Base-by-base conservation (phyloP, 2,329 filamentous ascomycete genomes). In the Scedosporium aurantiacum region DNA sequence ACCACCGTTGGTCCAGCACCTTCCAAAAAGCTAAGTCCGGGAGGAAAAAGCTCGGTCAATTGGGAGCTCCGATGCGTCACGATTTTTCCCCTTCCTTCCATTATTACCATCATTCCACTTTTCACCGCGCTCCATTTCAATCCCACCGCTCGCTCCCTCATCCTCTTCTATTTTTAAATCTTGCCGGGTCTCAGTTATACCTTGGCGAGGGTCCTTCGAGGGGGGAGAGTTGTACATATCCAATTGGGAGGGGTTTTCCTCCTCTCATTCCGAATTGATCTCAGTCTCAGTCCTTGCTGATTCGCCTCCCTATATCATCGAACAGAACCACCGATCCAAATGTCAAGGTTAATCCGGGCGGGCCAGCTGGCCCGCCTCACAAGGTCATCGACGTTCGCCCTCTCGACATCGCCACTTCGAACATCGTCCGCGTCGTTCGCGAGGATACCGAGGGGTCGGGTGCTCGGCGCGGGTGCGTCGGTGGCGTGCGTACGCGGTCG, bases 271-370 rank as follows among this genome's bases (percentile, higher is more conserved):
- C 32, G 32, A 37, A n/a, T 58, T 41, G 28, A 58, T 7, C n/a
- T 40, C 37, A 21, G 16, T 25, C 56, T n/a, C 56, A 58, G n/a
- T 58, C 18, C 1, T 58, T 41, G 16, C 10, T 32, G 23, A 40
- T 59, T 47, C 25, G 25, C 41, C 41, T 41, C 37, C 56, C 6
- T 41, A 28, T 58, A 28, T 27, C 57, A 45, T 37, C 25, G 14
- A 7, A 5, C 25, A 16, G 21, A 54, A 54, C 12, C 50, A 32
- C 54, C 54, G 54, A 37, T 8, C 23, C 14, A 72, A 74, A 89
- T 89, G 86, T 85, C 84, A 72, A 82, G 83, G 69, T 77, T 86
- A 69, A 76, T 88, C 67, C 82, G 85, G 72, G 81, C 86, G 72
- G 82, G 83, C 77, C 82, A 83, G 72, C 75, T 89, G 71, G 82